Percentiles rank a stretch among this genome's conserved stretches.
Conservation (phyloP, 352 stramenopile species). For the Pythium coloratum region DNA sequence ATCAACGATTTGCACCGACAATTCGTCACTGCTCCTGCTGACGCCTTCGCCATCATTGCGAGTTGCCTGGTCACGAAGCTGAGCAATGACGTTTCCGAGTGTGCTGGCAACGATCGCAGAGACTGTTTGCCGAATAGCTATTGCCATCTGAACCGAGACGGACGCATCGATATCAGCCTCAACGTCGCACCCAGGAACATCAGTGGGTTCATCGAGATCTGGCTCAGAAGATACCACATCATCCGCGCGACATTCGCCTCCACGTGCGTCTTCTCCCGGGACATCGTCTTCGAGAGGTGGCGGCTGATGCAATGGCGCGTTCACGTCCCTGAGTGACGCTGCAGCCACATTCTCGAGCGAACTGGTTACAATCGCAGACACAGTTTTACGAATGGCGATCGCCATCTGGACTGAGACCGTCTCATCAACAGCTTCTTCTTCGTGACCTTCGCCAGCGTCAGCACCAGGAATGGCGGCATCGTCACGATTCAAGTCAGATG, state of each 20-base stretch:
- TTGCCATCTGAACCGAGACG: constrained; percentile 40
- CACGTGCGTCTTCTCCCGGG: background rate
- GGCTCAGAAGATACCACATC: background rate
- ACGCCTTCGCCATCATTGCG: background rate
- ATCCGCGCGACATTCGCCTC: background rate
- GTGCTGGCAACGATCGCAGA: constrained; percentile 40
- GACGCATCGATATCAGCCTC: background rate
- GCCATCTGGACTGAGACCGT: constrained; percentile 39
- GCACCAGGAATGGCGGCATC: background rate
- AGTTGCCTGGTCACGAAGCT: background rate
- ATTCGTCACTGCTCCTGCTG: background rate
- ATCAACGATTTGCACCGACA: background rate
- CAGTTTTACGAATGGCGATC: constrained; percentile 37
- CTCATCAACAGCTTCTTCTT: background rate
- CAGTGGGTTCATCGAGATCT: background rate
- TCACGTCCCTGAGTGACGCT: background rate
- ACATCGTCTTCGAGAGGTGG: background rate
- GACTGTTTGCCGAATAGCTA: constrained; percentile 39
- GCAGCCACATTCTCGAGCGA: constrained; percentile 29
- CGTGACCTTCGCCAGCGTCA: background rate
- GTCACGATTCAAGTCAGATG: background rate
- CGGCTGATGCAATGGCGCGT: background rate
- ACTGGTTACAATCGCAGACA: constrained; percentile 37
- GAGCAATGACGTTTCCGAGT: constrained; percentile 22
- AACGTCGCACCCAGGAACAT: background rate